These are phyloP conservation scores for Westerdykella ornata DNA, from an alignment of 2,329 filamentous ascomycete genomes.

Conservation along the genomic window DNA sequence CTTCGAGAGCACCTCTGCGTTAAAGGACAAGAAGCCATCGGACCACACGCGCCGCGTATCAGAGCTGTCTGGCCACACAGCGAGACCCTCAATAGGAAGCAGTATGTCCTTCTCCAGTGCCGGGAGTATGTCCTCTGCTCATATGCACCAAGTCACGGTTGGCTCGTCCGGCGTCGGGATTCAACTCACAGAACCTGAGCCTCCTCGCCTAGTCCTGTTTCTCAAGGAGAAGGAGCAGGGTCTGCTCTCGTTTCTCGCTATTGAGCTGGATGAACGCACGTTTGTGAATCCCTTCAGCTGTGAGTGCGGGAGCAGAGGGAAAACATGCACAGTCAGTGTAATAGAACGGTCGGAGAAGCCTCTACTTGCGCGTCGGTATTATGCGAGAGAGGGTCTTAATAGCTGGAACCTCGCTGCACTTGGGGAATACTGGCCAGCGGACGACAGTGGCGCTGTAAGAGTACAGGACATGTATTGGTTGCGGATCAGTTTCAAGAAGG, in stretches of 20 bases:
- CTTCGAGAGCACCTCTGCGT: not conserved
- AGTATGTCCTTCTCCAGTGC: not conserved
- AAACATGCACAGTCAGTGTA: slow-evolving; percentile 5
- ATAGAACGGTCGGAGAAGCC: slow-evolving; percentile 7
- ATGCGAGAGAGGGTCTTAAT: slow-evolving; percentile 7
- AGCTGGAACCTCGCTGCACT: slow-evolving; percentile 10
- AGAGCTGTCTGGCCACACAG: not conserved
- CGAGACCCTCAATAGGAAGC: not conserved
- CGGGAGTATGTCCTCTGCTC: slow-evolving; percentile 6
- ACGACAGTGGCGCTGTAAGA: not conserved
- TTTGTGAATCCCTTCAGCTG: slow-evolving; percentile 9
- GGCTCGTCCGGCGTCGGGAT: slow-evolving; percentile 4
- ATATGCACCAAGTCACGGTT: slow-evolving; percentile 5
- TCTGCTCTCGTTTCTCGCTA: slow-evolving; percentile 8
- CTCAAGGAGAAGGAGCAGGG: slow-evolving; percentile 6
- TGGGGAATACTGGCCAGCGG: slow-evolving; percentile 5
- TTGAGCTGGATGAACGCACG: slow-evolving; percentile 9
- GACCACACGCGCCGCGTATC: not conserved
- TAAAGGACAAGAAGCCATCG: not conserved
- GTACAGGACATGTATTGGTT: slow-evolving; percentile 7
- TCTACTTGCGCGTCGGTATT: slow-evolving; percentile 7
- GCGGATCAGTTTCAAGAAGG: slow-evolving; percentile 4
- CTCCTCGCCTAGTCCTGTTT: slow-evolving; percentile 9
- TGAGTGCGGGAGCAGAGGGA: slow-evolving; percentile 6
- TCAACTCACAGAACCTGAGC: slow-evolving; percentile 5